Percentiles rank a stretch among this genome's conserved stretches.
phyloP scores from a whole-genome alignment of 495 filamentous ascomycete genomes.

The Annulohypoxylon stygium region DNA sequence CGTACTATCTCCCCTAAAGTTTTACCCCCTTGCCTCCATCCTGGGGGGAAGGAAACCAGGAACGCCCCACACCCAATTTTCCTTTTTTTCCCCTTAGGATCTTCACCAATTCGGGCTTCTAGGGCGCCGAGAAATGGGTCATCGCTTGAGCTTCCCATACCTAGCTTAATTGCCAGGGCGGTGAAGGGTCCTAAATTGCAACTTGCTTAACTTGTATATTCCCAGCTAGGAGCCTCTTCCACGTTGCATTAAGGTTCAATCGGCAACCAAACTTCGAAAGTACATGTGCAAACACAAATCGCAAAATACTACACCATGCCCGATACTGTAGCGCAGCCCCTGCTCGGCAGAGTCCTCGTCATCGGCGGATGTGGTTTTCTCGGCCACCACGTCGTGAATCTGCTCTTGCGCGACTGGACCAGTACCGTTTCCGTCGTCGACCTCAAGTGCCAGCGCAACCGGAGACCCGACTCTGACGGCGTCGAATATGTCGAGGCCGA shows the following conservation, averaged over 20 bases:
- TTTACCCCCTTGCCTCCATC: conserved; percentile 22
- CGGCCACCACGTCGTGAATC: conserved; percentile 75
- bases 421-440: conserved; percentile 86
- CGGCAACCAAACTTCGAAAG: not conserved
- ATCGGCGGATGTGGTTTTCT: conserved; percentile 80
- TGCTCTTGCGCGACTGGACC: conserved; percentile 67
- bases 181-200: conserved; percentile 27
- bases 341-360: conserved; percentile 71
- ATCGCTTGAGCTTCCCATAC: conserved; percentile 16
- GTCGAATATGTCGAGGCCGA: conserved; percentile 87
- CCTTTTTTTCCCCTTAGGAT: conserved; percentile 14
- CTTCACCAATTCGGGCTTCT: conserved; percentile 18
- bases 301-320: conserved; percentile 23
- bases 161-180: conserved; percentile 36
- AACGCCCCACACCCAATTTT: conserved; percentile 37
- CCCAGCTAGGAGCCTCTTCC: not conserved
- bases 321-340: conserved; percentile 50
- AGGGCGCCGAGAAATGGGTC: conserved; percentile 16
- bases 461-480: conserved; percentile 72
- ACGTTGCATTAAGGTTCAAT: conserved; percentile 9
- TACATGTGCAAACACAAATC: not conserved
- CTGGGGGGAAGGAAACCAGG: conserved; percentile 29
- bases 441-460: conserved; percentile 80
- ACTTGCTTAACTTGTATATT: not conserved
- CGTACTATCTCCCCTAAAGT: not conserved